phyloP scores from a whole-genome alignment of 1,139 yeast genomes.

The Hyphopichia khmerensis region DNA sequence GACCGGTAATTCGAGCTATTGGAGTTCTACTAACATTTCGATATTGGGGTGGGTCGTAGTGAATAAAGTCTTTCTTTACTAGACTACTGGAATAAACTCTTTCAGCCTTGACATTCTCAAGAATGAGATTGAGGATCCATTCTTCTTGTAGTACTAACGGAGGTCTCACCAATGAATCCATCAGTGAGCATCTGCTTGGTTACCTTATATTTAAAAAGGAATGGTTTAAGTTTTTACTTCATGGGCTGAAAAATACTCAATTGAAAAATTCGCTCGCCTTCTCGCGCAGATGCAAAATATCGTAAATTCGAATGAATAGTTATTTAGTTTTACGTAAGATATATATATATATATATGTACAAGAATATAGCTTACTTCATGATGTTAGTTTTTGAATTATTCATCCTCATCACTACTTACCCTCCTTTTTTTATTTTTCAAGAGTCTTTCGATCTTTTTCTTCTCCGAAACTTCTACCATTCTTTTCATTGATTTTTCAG shows the following conservation, averaged over 20 bases:
- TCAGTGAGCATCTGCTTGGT: background rate
- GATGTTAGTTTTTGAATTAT: background rate
- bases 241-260: no score
- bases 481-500: conserved; percentile 22
- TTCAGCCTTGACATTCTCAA: conserved; percentile 6
- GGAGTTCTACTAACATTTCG: conserved; percentile 18
- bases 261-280: no score
- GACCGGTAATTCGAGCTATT: conserved; percentile 27
- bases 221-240: no score
- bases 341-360: no score
- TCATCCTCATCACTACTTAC: conserved; percentile 15
- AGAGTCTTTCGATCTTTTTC: conserved; percentile 5
- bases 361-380: conserved; percentile 1
- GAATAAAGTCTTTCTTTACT: conserved; percentile 18
- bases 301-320: no score
- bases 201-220: no score
- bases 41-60: background rate
- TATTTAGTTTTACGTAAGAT: no score
- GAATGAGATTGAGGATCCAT: conserved; percentile 20
- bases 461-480: conserved; percentile 5
- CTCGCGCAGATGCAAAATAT: no score
- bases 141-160: conserved; percentile 22
- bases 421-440: conserved; percentile 15
- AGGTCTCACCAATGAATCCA: conserved; percentile 4
- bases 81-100: conserved; percentile 12